Conservation (phyloP, 805 yeast species). For the Saccharomycopsis malanga region DNA sequence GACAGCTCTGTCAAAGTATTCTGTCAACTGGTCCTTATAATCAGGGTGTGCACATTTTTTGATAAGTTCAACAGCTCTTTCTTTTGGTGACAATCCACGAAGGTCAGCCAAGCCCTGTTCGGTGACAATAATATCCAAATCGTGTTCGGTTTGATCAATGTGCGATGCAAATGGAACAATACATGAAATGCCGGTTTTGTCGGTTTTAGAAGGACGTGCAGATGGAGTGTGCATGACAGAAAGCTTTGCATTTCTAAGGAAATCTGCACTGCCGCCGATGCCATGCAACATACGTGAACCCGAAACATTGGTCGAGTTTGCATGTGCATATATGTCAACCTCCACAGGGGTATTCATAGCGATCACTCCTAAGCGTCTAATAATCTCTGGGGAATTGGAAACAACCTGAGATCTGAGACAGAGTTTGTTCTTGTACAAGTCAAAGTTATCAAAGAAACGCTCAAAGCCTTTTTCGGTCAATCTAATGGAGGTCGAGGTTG, state of each 20-base stretch:
- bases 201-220: conserved; percentile 88
- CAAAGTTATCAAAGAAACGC: conserved; percentile 87
- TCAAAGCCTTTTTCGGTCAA: conserved; percentile 86
- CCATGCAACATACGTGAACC: conserved; percentile 98
- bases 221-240: conserved; percentile 99
- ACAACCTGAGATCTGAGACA: conserved; percentile 92
- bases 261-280: conserved; percentile 95
- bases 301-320: conserved; percentile 93
- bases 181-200: conserved; percentile 91
- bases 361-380: conserved; percentile 93
- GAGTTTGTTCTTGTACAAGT: conserved; percentile 69
- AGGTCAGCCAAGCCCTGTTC: conserved; percentile 96
- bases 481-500: conserved; percentile 94
- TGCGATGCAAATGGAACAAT: conserved; percentile 95
- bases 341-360: conserved; percentile 99
- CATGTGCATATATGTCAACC: conserved; percentile 96
- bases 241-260: conserved; percentile 91
- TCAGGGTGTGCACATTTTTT: conserved; percentile 94
- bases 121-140: conserved; percentile 86
- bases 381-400: conserved; percentile 93
- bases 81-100: conserved; percentile 92
- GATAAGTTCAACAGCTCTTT: conserved; percentile 81
- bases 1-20: conserved; percentile 80
- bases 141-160: conserved; percentile 97
- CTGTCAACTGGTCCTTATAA: conserved; percentile 75